phyloP scores from a whole-genome alignment of 352 stramenopile genomes.

The Phytopythium chamaehyphon region DNA sequence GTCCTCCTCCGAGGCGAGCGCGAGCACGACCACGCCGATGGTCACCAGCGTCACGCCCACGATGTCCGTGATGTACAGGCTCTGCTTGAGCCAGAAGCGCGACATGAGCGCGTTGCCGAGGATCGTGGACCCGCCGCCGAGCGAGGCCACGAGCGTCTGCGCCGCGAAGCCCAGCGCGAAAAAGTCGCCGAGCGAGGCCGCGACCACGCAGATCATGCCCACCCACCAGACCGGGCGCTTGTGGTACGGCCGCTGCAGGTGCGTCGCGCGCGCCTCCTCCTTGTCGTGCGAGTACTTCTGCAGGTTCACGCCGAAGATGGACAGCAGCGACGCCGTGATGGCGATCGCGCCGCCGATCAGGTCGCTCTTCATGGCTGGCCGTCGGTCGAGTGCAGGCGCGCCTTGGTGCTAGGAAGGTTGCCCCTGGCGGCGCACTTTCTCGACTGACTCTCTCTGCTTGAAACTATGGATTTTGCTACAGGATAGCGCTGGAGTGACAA shows the following conservation, averaged over 20 bases:
- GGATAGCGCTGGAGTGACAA: not conserved
- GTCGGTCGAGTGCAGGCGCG: not conserved
- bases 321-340: constrained; percentile 67
- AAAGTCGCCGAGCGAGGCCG: constrained; percentile 82
- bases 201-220: constrained; percentile 83
- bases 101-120: constrained; percentile 82
- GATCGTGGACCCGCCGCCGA: constrained; percentile 80
- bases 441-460: not conserved
- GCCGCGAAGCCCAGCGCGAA: constrained; percentile 82
- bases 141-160: constrained; percentile 81
- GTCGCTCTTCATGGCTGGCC: constrained; percentile 54
- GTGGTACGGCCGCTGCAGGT: constrained; percentile 72
- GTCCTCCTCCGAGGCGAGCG: constrained; percentile 62
- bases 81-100: constrained; percentile 86
- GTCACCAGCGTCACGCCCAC: constrained; percentile 71
- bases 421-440: not conserved
- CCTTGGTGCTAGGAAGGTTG: too few relatives aligned
- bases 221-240: constrained; percentile 86
- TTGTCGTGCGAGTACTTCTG: constrained; percentile 90
- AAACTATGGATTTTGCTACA: not conserved
- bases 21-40: constrained; percentile 75
- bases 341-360: constrained; percentile 77
- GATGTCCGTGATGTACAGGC: constrained; percentile 82
- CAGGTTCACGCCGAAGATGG: constrained; percentile 90
- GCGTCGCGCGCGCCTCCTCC: constrained; percentile 69